Base-by-base conservation (phyloP, 2,329 filamentous ascomycete species). In the Seiridium unicorne region DNA sequence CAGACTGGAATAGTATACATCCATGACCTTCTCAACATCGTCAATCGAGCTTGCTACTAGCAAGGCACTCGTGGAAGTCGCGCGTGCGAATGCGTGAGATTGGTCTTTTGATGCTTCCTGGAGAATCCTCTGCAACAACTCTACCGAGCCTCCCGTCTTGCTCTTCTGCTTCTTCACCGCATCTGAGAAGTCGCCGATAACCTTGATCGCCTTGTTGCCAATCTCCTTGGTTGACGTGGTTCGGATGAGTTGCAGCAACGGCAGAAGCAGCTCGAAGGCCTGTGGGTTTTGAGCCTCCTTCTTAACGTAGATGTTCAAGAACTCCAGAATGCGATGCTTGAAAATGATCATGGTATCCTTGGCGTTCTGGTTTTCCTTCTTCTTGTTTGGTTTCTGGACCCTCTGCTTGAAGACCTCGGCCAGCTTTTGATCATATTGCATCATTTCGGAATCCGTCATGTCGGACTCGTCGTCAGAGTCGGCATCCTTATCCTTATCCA, bases 261-360 rank as follows among this genome's bases (percentile, higher is more conserved):
- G 93, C 6, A 93, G 73, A 5, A 97, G 78, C 7, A 95, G 75
- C 44, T 86, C 81, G 48, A 95, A 84, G 0, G 88, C 85, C 1
- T 93, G 78, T 1, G 84, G 76, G 67, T 87, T 90, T 31, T 82
- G 82, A 59, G 89, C 85, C 74, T 95, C 89, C 66, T 90, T 89
- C 73, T 91, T 93, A 64, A 95, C 82, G 74, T 92, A 98, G 64
- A 95, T 90, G 62, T 90, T 86, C 9, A 98, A 81, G 1, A 98
- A 84, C 70, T 98, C 95, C 4, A 98, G 84, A 5, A 97, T 89
- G 47, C 93, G 90, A 74, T 92, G 91, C 80, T 99, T 99, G 83
- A 99, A 97, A 76, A 94, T 93, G 69, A 96, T 80, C 70, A 98
- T 91, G 26, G 88, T 92, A 66, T 94, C 90, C 71, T 92, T 95